phyloP scores from a whole-genome alignment of 2,329 filamentous ascomycete genomes.

The Rhynchosporium secalis region DNA sequence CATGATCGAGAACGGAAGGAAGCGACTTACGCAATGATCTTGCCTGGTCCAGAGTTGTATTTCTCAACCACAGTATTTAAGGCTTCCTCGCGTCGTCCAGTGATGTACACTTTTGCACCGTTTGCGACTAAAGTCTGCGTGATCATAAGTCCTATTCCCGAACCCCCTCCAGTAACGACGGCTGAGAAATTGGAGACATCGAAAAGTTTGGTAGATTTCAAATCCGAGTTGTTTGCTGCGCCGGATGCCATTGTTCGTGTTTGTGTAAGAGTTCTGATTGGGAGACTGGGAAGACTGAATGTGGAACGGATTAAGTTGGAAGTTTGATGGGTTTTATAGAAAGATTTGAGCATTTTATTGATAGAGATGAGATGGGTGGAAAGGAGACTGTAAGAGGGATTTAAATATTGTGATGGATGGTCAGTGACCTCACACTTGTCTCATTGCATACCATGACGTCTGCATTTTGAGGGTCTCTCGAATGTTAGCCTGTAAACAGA shows the following conservation, averaged over 20 bases:
- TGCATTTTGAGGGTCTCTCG: background rate
- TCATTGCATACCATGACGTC: background rate
- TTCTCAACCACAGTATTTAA: slow-evolving; percentile 42
- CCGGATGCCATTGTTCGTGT: slow-evolving; percentile 25
- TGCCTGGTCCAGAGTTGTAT: slow-evolving; percentile 51
- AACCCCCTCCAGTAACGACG: slow-evolving; percentile 28
- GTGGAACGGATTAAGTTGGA: slow-evolving; percentile 6
- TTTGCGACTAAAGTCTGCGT: slow-evolving; percentile 35
- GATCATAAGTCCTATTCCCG: slow-evolving; percentile 38
- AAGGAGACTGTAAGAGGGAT: no score
- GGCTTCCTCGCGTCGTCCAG: slow-evolving; percentile 32
- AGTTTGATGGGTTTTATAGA: slow-evolving; percentile 8
- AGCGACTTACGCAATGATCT: slow-evolving; percentile 33
- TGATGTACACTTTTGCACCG: slow-evolving; percentile 38
- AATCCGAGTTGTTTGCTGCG: slow-evolving; percentile 23
- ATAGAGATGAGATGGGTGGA: no score
- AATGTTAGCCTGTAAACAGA: background rate
- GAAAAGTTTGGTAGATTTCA: slow-evolving; percentile 33
- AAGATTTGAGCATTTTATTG: slow-evolving; percentile 12
- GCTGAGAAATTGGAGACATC: slow-evolving; percentile 28
- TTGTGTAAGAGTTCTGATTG: background rate
- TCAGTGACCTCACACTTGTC: no score
- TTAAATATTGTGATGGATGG: no score
- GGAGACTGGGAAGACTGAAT: slow-evolving; percentile 19
- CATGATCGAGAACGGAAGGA: slow-evolving; percentile 13